Evolutionary conservation across 805 yeast genomes (phyloP).

Genomic region (Saturnispora hagleri): DNA sequence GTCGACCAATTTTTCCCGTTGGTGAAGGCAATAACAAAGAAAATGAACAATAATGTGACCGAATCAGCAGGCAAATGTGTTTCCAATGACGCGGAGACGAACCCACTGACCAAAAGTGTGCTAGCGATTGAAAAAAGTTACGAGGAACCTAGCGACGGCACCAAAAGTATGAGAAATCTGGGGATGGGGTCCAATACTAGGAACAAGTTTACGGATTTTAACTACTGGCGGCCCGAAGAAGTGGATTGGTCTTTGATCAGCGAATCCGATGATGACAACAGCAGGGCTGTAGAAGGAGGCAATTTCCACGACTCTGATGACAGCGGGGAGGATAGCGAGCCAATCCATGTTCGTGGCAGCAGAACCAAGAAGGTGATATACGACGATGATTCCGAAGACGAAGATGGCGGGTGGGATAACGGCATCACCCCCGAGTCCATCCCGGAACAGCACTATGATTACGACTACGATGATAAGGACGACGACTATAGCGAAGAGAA

Average conservation of each 20-base stretch:
- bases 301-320: not conserved
- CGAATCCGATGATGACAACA: conserved; percentile 42
- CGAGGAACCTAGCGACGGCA: not conserved
- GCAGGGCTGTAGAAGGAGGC: conserved; percentile 20
- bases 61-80: conserved; percentile 5
- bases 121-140: conserved; percentile 1
- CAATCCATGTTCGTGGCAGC: not conserved
- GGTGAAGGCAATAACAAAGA: not conserved
- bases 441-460: not conserved
- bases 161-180: conserved; percentile 7
- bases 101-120: conserved; percentile 1
- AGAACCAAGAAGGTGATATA: conserved; percentile 10
- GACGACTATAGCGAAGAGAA: conserved; percentile 28
- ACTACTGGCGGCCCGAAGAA: conserved; percentile 85
- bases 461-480: conserved; percentile 9
- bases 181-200: conserved; percentile 27
- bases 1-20: conserved; percentile 94
- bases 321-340: conserved; percentile 11
- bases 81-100: conserved; percentile 11
- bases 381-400: conserved; percentile 21
- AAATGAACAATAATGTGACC: not conserved
- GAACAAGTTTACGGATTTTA: conserved; percentile 73
- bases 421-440: not conserved
- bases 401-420: conserved; percentile 16
- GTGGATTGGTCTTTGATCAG: conserved; percentile 37